These are phyloP conservation scores for Bruguiera parviflora DNA, from an alignment of 345 rosid species.

Conservation along the genomic window DNA sequence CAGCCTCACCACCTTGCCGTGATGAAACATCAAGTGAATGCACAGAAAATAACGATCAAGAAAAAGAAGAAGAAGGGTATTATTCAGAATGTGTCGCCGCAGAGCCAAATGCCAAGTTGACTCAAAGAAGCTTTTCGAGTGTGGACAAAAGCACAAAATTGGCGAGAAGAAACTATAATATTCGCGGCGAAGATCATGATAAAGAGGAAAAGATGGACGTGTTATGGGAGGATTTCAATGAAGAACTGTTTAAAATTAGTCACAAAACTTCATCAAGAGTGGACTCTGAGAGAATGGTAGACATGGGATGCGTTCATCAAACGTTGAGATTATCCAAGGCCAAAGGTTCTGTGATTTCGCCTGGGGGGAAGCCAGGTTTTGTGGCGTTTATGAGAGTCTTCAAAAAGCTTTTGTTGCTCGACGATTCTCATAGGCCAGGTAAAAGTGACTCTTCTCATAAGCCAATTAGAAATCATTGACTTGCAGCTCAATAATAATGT, in stretches of 20 bases:
- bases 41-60: not conserved
- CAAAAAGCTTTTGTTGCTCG: constrained; percentile 56
- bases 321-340: constrained; percentile 30
- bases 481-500: too few species aligned
- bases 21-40: constrained; percentile 1
- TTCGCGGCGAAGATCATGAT: not conserved
- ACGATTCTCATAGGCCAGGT: constrained; percentile 24
- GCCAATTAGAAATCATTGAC: not conserved
- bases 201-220: constrained; percentile 69
- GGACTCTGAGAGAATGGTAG: constrained; percentile 14
- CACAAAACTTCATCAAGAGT: constrained; percentile 14
- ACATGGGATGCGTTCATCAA: constrained; percentile 27
- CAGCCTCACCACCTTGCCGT: constrained; percentile 19
- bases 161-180: not conserved
- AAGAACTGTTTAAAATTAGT: constrained; percentile 35
- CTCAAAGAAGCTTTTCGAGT: not conserved
- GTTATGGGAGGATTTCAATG: constrained; percentile 87
- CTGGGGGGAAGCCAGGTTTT: constrained; percentile 33
- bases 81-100: not conserved
- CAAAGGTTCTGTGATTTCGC: constrained; percentile 19
- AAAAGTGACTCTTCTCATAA: not conserved
- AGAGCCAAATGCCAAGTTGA: not conserved
- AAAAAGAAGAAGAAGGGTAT: constrained; percentile 10
- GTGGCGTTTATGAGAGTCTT: constrained; percentile 45
- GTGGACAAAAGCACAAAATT: constrained; percentile 23